These are phyloP conservation scores for Cyclotella kingstonii DNA, from an alignment of 108 stramenopile genomes.

Conservation along the genomic window DNA sequence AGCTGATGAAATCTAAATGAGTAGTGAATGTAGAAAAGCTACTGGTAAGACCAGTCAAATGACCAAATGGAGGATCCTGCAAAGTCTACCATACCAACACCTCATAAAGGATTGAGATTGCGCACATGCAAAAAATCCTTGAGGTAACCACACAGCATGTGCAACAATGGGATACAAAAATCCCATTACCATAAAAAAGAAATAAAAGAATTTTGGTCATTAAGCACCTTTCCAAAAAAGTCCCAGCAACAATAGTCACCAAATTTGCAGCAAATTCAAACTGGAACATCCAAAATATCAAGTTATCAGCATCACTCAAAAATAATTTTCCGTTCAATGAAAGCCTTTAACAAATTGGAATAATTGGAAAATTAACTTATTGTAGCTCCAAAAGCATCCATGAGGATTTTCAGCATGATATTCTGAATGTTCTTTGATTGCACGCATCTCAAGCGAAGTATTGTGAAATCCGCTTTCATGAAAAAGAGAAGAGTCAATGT, in stretches of 20 bases:
- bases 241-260: slow-evolving; percentile 90
- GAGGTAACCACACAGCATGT: slow-evolving; percentile 51
- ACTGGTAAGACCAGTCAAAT: slow-evolving; percentile 93
- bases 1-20: no score
- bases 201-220: slow-evolving; percentile 69
- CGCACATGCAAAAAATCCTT: slow-evolving; percentile 50
- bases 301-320: slow-evolving; percentile 24
- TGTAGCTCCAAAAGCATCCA: slow-evolving; percentile 81
- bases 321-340: slow-evolving; percentile 69
- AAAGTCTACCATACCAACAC: slow-evolving; percentile 87
- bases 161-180: slow-evolving; percentile 67
- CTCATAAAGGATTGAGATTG: slow-evolving; percentile 54
- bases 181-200: slow-evolving; percentile 50
- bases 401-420: slow-evolving; percentile 84
- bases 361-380: slow-evolving; percentile 67
- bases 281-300: slow-evolving; percentile 80
- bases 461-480: slow-evolving; percentile 82
- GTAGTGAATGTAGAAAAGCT: no score
- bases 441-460: slow-evolving; percentile 81
- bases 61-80: slow-evolving; percentile 93
- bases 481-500: slow-evolving; percentile 76
- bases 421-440: slow-evolving; percentile 87
- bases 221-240: slow-evolving; percentile 87
- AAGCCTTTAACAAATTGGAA: slow-evolving; percentile 36
- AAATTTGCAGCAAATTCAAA: slow-evolving; percentile 84